phyloP scores from a whole-genome alignment of 345 rosid species.

The Garcia nutans region DNA sequence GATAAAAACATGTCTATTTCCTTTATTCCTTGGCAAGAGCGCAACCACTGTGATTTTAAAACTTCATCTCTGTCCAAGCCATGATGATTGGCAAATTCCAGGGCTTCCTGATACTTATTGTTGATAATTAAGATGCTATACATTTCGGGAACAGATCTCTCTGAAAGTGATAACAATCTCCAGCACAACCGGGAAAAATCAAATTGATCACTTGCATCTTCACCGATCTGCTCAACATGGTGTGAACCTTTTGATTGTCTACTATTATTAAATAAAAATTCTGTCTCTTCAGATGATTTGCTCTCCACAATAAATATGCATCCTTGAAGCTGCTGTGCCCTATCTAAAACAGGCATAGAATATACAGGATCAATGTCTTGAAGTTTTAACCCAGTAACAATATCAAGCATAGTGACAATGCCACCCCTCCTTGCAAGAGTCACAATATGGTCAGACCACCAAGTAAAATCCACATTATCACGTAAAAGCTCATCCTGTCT shows the following conservation, averaged over 20 bases:
- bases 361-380: slow-evolving; percentile 51
- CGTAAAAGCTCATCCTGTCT: too few species aligned
- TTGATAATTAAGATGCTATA: too few species aligned
- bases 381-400: slow-evolving; percentile 47
- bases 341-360: slow-evolving; percentile 67
- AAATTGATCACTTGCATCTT: slow-evolving; percentile 33
- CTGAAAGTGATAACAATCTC: too few species aligned
- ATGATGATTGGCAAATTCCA: too few species aligned
- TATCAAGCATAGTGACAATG: slow-evolving; percentile 52
- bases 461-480: slow-evolving; percentile 68
- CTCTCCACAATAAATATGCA: slow-evolving; percentile 66
- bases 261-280: slow-evolving; percentile 28
- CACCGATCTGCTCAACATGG: slow-evolving; percentile 28
- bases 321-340: too few species aligned
- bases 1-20: too few species aligned
- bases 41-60: too few species aligned
- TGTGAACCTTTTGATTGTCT: slow-evolving; percentile 36
- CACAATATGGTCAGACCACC: slow-evolving; percentile 88
- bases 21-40: too few species aligned
- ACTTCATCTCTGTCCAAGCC: too few species aligned
- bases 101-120: too few species aligned
- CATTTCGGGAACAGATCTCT: too few species aligned
- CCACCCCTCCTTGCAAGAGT: slow-evolving; percentile 59
- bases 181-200: slow-evolving; percentile 48
- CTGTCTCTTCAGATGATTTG: slow-evolving; percentile 34